Conservation (phyloP, 352 stramenopile genomes). For the Saprolegnia diclina region DNA sequence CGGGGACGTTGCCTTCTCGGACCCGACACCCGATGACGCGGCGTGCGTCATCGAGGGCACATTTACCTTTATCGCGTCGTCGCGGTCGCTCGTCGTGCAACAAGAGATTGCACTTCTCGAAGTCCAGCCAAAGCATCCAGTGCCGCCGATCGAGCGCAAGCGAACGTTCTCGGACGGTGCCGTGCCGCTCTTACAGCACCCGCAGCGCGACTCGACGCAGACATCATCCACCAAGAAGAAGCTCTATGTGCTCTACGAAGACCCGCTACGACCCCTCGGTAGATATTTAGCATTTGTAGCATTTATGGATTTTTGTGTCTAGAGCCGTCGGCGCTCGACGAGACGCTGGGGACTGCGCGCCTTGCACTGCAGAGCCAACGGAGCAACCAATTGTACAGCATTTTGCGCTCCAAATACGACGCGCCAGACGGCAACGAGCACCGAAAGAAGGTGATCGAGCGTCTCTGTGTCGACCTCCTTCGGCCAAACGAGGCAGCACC, state of each 20-base stretch:
- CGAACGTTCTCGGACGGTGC: no score
- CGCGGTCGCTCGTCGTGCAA: neutral
- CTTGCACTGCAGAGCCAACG: neutral
- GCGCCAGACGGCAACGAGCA: neutral
- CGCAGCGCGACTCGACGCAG: no score
- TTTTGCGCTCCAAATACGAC: constrained; percentile 1
- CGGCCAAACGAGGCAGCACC: no score
- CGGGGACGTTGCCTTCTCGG: neutral
- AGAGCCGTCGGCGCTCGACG: neutral
- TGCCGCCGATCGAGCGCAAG: neutral
- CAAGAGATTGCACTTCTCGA: neutral
- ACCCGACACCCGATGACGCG: neutral
- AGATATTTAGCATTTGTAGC: no score
- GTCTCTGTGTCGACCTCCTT: no score
- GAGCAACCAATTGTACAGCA: neutral
- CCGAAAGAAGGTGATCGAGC: neutral
- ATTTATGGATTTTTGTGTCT: no score
- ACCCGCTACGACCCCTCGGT: neutral
- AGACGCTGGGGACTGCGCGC: neutral
- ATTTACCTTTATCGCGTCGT: neutral
- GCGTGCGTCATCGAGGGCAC: neutral
- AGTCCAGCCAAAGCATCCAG: neutral
- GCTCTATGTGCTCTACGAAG: neutral
- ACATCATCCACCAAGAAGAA: neutral
- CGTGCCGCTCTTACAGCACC: no score